Percentiles rank a stretch among this genome's conserved stretches.
These are phyloP conservation scores for Whalleya microplaca DNA, from an alignment of 2,329 filamentous ascomycete species.

Conservation along the genomic window DNA sequence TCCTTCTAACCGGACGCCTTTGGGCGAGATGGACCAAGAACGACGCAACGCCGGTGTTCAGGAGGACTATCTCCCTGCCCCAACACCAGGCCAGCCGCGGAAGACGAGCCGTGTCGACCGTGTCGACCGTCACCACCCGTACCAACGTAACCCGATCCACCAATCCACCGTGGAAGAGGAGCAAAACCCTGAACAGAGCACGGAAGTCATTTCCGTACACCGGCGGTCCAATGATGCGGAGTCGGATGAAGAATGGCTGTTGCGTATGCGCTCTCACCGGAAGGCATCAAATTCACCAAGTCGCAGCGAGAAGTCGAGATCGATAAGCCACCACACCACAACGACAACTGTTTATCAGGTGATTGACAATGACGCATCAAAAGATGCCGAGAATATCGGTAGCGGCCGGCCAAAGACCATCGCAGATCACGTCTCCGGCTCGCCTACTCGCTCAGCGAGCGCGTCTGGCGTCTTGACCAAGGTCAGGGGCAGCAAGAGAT, in stretches of 20 bases:
- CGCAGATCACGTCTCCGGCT: constrained; percentile 54
- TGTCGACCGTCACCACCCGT: constrained; percentile 75
- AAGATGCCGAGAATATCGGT: constrained; percentile 74
- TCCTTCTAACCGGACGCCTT: constrained; percentile 75
- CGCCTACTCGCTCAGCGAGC: constrained; percentile 52
- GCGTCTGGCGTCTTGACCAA: constrained; percentile 64
- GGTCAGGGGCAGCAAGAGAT: constrained; percentile 64
- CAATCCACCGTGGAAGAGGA: constrained; percentile 52
- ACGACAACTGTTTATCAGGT: constrained; percentile 70
- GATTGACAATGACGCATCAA: constrained; percentile 69
- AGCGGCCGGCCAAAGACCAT: constrained; percentile 59
- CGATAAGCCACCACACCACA: constrained; percentile 76
- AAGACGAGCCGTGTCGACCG: constrained; percentile 83
- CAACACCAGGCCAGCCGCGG: constrained; percentile 92
- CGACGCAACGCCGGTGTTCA: constrained; percentile 67
- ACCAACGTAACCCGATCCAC: constrained; percentile 60
- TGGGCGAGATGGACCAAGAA: constrained; percentile 94
- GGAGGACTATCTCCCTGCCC: constrained; percentile 91
- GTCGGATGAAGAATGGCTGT: constrained; percentile 80
- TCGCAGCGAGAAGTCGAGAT: constrained; percentile 65
- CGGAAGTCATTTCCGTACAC: constrained; percentile 64
- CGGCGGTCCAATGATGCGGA: constrained; percentile 67
- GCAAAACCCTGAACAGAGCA: constrained; percentile 57
- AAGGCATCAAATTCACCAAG: constrained; percentile 67
- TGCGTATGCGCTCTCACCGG: constrained; percentile 72